Evolutionary conservation across 768 basidiomycete genomes (phyloP), one percentile per base, ranked within the genome.

Genomic region (Suillus subluteus): DNA sequence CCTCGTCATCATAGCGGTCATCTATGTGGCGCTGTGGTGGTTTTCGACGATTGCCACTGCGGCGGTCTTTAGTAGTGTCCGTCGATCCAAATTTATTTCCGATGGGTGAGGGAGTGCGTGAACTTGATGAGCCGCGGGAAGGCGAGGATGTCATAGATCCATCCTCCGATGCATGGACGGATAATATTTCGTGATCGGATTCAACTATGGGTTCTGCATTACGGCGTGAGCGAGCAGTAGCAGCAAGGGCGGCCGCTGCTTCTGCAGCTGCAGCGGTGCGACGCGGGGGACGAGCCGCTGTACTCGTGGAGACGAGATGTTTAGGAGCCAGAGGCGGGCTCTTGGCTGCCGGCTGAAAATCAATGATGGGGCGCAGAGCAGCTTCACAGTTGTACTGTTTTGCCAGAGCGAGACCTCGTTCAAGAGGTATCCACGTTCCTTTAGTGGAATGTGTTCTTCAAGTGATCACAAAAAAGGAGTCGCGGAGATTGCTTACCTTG

Each of bases 351-450:
- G 96, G 93, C 66, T 91, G 87, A 73, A 96, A 98, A 76, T 99
- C 96, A 68, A 99, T 93, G 68, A 99, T 95, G 37, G 98, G 95
- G 43, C 93, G 90, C 23, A 99, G 84, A 21, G 92, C 83, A 26
- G 82, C 74, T 72, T 98, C 95, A 73, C 96, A 96, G 69, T 95
- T 93, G 79, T 98, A 99, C 76, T 98, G 96, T 73, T 88, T 93
- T 32, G 95, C 92, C 37, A 99, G 83, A 35, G 80, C 81, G 58
- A 99, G 79, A 3, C 97, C 96, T 65, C 96, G 86, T 61, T 97
- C 95, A 66, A 97, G 88, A 26, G 98, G 98, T 68, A 99, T 96
- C 98, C 98, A 99, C 30, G 98, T 99, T 16, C 98, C 98, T 99
- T 72, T 38, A 43, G 21, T 59, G n/a, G 52, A 37, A 30, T 11